Evolutionary conservation across 2,329 filamentous ascomycete species (phyloP).

Genomic region (Exophiala mesophila): DNA sequence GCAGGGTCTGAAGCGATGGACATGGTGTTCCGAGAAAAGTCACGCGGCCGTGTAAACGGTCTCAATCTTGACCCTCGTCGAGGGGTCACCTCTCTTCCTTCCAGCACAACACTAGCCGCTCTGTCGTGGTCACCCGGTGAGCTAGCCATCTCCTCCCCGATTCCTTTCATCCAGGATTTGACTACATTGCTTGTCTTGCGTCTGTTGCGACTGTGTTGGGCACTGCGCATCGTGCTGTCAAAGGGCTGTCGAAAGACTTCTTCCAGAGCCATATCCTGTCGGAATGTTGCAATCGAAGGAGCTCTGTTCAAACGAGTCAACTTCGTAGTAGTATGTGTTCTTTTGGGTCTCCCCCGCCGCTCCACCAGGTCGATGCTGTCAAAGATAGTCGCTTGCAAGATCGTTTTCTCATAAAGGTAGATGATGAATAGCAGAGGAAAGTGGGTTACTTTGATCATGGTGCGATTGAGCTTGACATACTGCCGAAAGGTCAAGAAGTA

Average conservation of each 20-base stretch:
- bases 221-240: slow-evolving; percentile 57
- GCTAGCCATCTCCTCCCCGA: slow-evolving; percentile 50
- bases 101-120: slow-evolving; percentile 54
- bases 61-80: slow-evolving; percentile 45
- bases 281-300: slow-evolving; percentile 80
- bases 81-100: slow-evolving; percentile 46
- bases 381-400: slow-evolving; percentile 70
- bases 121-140: slow-evolving; percentile 59
- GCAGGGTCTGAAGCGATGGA: slow-evolving; percentile 57
- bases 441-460: slow-evolving; percentile 85
- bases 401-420: slow-evolving; percentile 76
- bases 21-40: slow-evolving; percentile 48
- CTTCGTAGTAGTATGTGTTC: slow-evolving; percentile 50
- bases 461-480: slow-evolving; percentile 83
- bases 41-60: slow-evolving; percentile 31
- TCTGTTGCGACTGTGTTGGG: slow-evolving; percentile 58
- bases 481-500: slow-evolving; percentile 73
- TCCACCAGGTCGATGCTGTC: slow-evolving; percentile 85
- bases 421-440: slow-evolving; percentile 82
- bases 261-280: slow-evolving; percentile 84
- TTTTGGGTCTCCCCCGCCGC: slow-evolving; percentile 51
- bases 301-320: slow-evolving; percentile 65
- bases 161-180: slow-evolving; percentile 79
- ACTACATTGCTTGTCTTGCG: slow-evolving; percentile 76
- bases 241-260: slow-evolving; percentile 80